These are phyloP conservation scores for Globisporangium echinulatum DNA, from an alignment of 352 stramenopile genomes.

Conservation along the genomic window DNA sequence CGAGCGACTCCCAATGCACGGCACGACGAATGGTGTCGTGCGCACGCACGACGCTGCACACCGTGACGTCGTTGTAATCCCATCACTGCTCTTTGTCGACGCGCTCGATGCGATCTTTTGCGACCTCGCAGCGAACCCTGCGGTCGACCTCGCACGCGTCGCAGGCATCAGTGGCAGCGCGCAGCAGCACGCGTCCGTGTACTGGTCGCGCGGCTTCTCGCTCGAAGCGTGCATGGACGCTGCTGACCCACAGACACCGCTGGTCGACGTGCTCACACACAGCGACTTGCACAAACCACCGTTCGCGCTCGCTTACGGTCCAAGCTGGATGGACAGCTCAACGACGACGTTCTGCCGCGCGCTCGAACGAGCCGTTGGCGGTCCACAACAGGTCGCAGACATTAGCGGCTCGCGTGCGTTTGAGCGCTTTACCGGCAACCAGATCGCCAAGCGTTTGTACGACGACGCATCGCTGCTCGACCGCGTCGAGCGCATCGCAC, in stretches of 20 bases:
- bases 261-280: slow-evolving; percentile 13
- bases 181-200: slow-evolving; percentile 80
- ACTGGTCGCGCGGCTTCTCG: slow-evolving; percentile 55
- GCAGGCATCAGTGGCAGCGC: slow-evolving; percentile 64
- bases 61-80: slow-evolving; percentile 39
- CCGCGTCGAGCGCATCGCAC: slow-evolving; percentile 34
- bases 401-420: slow-evolving; percentile 79
- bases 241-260: slow-evolving; percentile 11
- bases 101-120: slow-evolving; percentile 62
- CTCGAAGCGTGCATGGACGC: slow-evolving; percentile 26
- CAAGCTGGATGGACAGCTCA: slow-evolving; percentile 84
- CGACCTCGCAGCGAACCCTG: slow-evolving; percentile 23
- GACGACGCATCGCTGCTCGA: slow-evolving; percentile 41
- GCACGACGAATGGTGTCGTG: slow-evolving; percentile 60
- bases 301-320: slow-evolving; percentile 57
- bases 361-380: slow-evolving; percentile 55
- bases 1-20: slow-evolving; percentile 53
- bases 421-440: slow-evolving; percentile 76
- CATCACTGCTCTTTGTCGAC: slow-evolving; percentile 76
- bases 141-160: slow-evolving; percentile 37
- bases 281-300: slow-evolving; percentile 1
- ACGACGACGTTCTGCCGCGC: slow-evolving; percentile 49
- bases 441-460: slow-evolving; percentile 57
- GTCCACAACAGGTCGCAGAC: slow-evolving; percentile 42
- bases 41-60: slow-evolving; percentile 25